Evolutionary conservation across 1,284 basidiomycete species (phyloP), one percentile per base, ranked within the genome.

Genomic region (Ceratobasidium sp.): DNA sequence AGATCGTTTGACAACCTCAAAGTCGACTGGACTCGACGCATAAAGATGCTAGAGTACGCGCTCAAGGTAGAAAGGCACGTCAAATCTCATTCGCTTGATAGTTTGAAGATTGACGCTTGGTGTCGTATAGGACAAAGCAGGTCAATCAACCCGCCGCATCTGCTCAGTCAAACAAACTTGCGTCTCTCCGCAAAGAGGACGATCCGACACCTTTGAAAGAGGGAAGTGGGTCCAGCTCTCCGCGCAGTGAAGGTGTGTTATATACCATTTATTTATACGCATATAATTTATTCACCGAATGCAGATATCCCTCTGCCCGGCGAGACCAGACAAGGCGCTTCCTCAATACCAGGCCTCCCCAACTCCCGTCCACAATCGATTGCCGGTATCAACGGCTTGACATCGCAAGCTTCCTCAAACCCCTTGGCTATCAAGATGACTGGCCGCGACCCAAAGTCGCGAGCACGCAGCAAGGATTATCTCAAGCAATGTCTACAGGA

Each of bases 31-130:
- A 91, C 97, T 87, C 88, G 96, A 72, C 89, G 97, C 72, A 97
- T 98, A 78, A 98, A 97, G 87, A 98, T 99, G 97, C 89, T 99
- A 67, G 97, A 99, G 82, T 98, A 94, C 81, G 94, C 94, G 46
- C 84, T 97, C 70, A 89, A 95, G 60, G 91, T 97, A 84, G 96
- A 98, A 84, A 90, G 96, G 93, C 95, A 77, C 79, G 88, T n/a
- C n/a, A n/a, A n/a, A n/a, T n/a, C n/a, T n/a, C n/a, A n/a, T n/a
- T n/a, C n/a, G n/a, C n/a, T n/a, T n/a, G n/a, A n/a, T n/a, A n/a
- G n/a, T n/a, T n/a, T n/a, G n/a, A n/a, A n/a, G n/a, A n/a, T n/a
- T n/a, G n/a, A n/a, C n/a, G n/a, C n/a, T n/a, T n/a, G n/a, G n/a
- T n/a, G n/a, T n/a, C n/a, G n/a, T 39, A 16, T 78, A 94, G 93